Conservation (phyloP, 129 eudicot species). For the Saposhnikovia divaricata region DNA sequence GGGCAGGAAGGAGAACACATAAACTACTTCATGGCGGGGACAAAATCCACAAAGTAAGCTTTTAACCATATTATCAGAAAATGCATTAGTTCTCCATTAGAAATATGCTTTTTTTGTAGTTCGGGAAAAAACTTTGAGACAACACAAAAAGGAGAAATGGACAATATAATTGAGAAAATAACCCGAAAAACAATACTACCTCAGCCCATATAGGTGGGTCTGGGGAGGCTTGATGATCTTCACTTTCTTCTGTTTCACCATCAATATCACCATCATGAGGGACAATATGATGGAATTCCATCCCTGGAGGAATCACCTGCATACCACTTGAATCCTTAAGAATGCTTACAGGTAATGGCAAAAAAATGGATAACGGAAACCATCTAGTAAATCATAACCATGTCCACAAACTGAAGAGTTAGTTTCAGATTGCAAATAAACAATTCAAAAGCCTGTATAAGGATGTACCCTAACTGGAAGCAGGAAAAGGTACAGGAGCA, state of each 20-base stretch:
- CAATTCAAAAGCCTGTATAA: background rate
- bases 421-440: background rate
- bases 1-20: no score
- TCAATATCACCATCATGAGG: slow-evolving; percentile 97
- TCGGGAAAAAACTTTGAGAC: background rate
- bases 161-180: background rate
- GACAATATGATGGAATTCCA: slow-evolving; percentile 93
- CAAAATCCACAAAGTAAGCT: background rate
- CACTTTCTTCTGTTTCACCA: slow-evolving; percentile 71
- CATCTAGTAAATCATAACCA: background rate
- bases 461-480: background rate
- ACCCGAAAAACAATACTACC: slow-evolving; percentile 27
- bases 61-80: background rate
- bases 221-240: slow-evolving; percentile 75
- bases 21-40: background rate
- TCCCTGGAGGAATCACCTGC: slow-evolving; percentile 96
- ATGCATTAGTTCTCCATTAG: background rate
- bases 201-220: slow-evolving; percentile 97
- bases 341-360: background rate
- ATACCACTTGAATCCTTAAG: slow-evolving; percentile 11
- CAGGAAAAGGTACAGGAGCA: background rate
- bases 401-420: background rate
- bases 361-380: background rate
- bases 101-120: background rate
- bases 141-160: background rate